Evolutionary conservation across 208 protist species (phyloP).

Genomic region (Leishmania turanica): DNA sequence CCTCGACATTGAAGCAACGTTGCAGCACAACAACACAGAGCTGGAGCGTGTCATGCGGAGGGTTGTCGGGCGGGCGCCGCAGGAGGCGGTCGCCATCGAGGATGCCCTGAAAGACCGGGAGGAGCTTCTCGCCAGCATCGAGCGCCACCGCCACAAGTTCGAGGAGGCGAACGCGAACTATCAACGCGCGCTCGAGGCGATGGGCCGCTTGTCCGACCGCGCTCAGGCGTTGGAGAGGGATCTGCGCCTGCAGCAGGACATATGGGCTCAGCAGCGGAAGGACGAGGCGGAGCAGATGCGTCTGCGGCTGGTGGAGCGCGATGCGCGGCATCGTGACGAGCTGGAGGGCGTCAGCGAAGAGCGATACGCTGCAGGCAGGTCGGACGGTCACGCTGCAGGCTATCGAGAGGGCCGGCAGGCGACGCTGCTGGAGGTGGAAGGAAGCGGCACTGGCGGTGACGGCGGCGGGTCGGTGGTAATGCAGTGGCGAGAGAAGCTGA

Average conservation of each 20-base stretch:
- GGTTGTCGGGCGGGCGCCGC: constrained; percentile 55
- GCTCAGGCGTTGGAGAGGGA: constrained; percentile 57
- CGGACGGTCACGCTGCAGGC: constrained; percentile 44
- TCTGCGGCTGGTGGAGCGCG: constrained; percentile 57
- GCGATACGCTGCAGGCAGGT: constrained; percentile 44
- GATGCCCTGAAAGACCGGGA: constrained; percentile 67
- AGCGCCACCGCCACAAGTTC: constrained; percentile 48
- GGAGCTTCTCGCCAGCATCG: constrained; percentile 62
- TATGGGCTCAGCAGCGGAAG: constrained; percentile 34
- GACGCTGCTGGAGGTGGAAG: constrained; percentile 18
- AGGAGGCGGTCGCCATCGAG: constrained; percentile 41
- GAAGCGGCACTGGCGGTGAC: constrained; percentile 4
- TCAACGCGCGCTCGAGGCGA: constrained; percentile 68
- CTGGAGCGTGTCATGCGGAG: constrained; percentile 61
- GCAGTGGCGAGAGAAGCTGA: constrained; percentile 36
- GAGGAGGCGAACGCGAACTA: constrained; percentile 73
- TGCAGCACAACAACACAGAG: constrained; percentile 67
- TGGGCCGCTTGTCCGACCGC: constrained; percentile 64
- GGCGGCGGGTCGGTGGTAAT: constrained; percentile 17
- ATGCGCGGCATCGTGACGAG: constrained; percentile 48
- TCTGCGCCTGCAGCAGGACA: constrained; percentile 55
- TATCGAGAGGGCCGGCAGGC: constrained; percentile 27
- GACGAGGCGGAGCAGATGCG: constrained; percentile 61
- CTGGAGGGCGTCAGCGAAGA: constrained; percentile 45
- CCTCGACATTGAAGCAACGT: constrained; percentile 51